phyloP scores from a whole-genome alignment of 345 rosid species.

The Cardamine occulta region DNA sequence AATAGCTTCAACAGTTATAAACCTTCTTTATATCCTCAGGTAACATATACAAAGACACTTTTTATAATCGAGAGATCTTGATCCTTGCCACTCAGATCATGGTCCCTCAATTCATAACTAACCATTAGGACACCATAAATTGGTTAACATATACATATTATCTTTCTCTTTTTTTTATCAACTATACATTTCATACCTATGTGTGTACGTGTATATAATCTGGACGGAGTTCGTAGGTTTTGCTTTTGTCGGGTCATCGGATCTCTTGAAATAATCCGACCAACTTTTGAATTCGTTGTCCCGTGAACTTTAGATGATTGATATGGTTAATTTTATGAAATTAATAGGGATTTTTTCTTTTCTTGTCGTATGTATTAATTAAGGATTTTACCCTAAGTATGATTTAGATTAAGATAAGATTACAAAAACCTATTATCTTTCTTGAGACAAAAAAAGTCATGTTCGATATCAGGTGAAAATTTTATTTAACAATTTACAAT shows the following conservation, averaged over 20 bases:
- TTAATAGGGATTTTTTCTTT: neutral
- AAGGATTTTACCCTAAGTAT: neutral
- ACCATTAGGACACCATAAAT: neutral
- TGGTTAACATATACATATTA: neutral
- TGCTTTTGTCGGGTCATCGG: constrained; percentile 8
- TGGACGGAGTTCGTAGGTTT: constrained; percentile 5
- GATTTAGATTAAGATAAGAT: neutral
- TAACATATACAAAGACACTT: constrained; percentile 25
- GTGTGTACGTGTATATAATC: neutral
- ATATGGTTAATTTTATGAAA: neutral
- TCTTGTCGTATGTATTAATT: neutral
- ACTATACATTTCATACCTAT: neutral
- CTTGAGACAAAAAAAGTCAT: constrained; percentile 10
- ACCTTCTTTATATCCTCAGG: constrained; percentile 66
- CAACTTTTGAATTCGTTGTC: neutral
- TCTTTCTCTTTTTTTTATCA: too few relatives aligned
- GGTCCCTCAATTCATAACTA: neutral
- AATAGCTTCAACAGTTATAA: constrained; percentile 37
- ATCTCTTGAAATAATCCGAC: constrained; percentile 11
- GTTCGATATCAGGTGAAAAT: neutral
- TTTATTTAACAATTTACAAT: neutral
- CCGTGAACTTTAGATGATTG: neutral
- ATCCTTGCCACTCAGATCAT: neutral
- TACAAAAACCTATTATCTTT: too few relatives aligned
- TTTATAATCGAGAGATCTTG: neutral